Conservation (phyloP, 2,329 filamentous ascomycete genomes). For the Hymenoscyphus albidus region DNA sequence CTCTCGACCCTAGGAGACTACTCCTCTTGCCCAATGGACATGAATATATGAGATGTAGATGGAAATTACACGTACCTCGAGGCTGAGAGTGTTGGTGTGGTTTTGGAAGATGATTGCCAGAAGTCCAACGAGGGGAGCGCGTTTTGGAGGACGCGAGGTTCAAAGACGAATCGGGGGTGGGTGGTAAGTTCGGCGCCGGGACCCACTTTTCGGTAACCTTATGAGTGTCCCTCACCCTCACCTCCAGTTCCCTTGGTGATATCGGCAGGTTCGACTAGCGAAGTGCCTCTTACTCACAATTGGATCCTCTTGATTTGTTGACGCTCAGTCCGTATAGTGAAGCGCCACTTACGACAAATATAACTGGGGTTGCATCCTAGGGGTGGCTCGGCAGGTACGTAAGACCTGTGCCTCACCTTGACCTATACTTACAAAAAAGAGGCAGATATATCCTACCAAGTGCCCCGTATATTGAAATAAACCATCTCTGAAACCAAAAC, state of each 20-base stretch:
- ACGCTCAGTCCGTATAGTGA: too few relatives aligned
- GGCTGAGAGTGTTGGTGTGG: constrained; percentile 5
- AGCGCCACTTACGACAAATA: too few relatives aligned
- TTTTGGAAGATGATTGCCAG: neutral
- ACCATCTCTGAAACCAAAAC: neutral
- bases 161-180: neutral
- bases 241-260: too few relatives aligned
- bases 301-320: too few relatives aligned
- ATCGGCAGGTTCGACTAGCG: too few relatives aligned
- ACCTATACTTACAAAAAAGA: too few relatives aligned
- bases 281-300: too few relatives aligned
- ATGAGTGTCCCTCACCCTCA: too few relatives aligned
- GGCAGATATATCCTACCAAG: neutral
- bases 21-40: neutral
- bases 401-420: too few relatives aligned
- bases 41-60: neutral
- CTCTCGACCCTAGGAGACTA: neutral
- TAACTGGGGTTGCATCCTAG: too few relatives aligned
- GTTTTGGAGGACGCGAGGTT: neutral
- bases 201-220: neutral
- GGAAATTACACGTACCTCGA: constrained; percentile 11
- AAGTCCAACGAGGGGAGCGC: neutral
- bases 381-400: too few relatives aligned
- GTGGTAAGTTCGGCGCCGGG: neutral
- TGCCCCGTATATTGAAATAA: neutral